A percentile compares a stretch with the other conserved stretches of the same genome.
phyloP scores from a whole-genome alignment of 2,329 filamentous ascomycete genomes.

The Verticillium dahliae region DNA sequence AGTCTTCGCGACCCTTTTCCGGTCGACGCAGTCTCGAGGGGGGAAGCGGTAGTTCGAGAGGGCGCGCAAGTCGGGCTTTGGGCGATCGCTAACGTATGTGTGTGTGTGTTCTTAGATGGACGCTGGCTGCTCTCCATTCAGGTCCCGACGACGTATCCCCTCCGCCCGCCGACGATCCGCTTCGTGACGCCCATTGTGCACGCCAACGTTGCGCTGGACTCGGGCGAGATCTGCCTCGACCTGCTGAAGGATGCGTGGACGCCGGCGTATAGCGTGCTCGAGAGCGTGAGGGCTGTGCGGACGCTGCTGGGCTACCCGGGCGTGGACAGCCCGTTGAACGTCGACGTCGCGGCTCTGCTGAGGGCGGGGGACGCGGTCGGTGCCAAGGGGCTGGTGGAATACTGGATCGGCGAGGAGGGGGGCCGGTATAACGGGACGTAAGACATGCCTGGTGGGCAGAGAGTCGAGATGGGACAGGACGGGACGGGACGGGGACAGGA shows the following conservation, averaged over 20 bases:
- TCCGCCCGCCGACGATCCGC: conserved; percentile 65
- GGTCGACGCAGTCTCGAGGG: not conserved
- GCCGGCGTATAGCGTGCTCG: conserved; percentile 74
- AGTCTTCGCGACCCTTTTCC: not conserved
- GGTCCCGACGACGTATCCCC: conserved; percentile 74
- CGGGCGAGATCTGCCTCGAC: conserved; percentile 91
- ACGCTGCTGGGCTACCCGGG: conserved; percentile 63
- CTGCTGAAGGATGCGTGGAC: conserved; percentile 76
- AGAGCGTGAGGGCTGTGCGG: conserved; percentile 66
- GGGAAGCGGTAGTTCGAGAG: too few relatives aligned
- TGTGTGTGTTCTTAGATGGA: conserved; percentile 41
- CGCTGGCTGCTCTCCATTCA: conserved; percentile 76
- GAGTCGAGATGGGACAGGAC: too few relatives aligned
- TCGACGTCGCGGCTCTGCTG: conserved; percentile 69
- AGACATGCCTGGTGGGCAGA: too few relatives aligned
- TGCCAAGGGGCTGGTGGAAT: conserved; percentile 63
- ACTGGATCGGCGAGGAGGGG: conserved; percentile 49
- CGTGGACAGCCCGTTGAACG: conserved; percentile 69
- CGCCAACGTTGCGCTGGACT: conserved; percentile 65
- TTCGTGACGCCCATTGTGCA: conserved; percentile 85
- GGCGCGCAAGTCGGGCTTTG: not conserved
- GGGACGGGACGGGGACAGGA: not conserved
- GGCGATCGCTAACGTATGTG: not conserved
- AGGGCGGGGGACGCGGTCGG: conserved; percentile 62
- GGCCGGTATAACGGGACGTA: conserved; percentile 40